Evolutionary conservation across 2,329 filamentous ascomycete species (phyloP).

Genomic region (Rhexocercosporidium sp.): DNA sequence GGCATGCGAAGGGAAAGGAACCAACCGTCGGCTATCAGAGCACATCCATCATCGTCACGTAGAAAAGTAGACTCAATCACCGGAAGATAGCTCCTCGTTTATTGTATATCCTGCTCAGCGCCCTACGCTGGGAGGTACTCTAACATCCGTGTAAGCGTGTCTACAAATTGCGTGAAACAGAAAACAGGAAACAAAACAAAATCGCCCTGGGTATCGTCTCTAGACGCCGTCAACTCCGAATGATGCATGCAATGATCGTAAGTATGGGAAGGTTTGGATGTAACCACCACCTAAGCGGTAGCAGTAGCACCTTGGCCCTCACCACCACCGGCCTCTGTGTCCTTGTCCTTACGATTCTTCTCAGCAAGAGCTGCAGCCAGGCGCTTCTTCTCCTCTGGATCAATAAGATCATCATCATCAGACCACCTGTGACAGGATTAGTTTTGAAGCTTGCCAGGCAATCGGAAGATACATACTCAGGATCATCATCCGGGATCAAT

Average conservation of each 20-base stretch:
- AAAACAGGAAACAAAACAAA: background rate
- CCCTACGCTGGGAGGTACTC: background rate
- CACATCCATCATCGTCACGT: background rate
- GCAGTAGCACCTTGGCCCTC: slow-evolving; percentile 6
- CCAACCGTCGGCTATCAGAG: too few relatives aligned
- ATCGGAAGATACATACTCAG: slow-evolving; percentile 35
- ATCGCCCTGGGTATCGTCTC: slow-evolving; percentile 1
- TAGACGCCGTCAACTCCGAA: slow-evolving; percentile 13
- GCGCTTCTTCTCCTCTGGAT: slow-evolving; percentile 63
- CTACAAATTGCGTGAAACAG: background rate
- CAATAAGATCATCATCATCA: slow-evolving; percentile 69
- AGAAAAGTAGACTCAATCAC: background rate
- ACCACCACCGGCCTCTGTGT: slow-evolving; percentile 24
- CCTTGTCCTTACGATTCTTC: slow-evolving; percentile 35
- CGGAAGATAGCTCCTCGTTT: background rate
- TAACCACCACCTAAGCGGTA: background rate
- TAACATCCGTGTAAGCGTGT: background rate
- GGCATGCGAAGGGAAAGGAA: too few relatives aligned
- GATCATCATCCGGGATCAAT: slow-evolving; percentile 62
- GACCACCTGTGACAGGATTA: slow-evolving; percentile 49
- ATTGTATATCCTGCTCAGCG: background rate
- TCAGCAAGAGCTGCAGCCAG: slow-evolving; percentile 31
- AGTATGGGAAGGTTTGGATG: background rate
- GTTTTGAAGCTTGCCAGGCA: background rate
- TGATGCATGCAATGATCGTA: slow-evolving; percentile 5